phyloP scores from a whole-genome alignment of 1,139 yeast genomes.

The Yamadazyma sp. region DNA sequence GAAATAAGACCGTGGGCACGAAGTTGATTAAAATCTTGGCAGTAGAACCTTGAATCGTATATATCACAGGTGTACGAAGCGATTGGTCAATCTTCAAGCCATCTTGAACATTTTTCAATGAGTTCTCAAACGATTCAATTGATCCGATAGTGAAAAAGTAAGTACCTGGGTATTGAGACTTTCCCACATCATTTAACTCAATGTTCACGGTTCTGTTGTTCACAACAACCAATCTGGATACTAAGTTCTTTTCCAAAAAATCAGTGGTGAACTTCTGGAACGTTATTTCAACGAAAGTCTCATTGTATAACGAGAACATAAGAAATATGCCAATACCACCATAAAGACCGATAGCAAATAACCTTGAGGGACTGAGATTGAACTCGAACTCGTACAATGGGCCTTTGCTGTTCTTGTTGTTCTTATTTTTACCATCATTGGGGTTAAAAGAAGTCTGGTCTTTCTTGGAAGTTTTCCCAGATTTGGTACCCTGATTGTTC shows the following conservation, averaged over 20 bases:
- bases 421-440: slow-evolving; percentile 8
- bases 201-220: slow-evolving; percentile 40
- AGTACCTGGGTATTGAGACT: slow-evolving; percentile 23
- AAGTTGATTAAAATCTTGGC: slow-evolving; percentile 64
- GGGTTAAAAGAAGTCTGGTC: slow-evolving; percentile 5
- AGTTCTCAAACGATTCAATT: slow-evolving; percentile 85
- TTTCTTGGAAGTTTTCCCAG: slow-evolving; percentile 1
- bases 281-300: slow-evolving; percentile 33
- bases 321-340: slow-evolving; percentile 28
- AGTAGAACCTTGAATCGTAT: slow-evolving; percentile 65
- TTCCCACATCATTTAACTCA: slow-evolving; percentile 41
- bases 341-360: slow-evolving; percentile 32
- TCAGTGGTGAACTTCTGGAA: slow-evolving; percentile 47
- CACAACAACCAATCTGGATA: slow-evolving; percentile 35
- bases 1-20: slow-evolving; percentile 77
- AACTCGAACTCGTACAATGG: slow-evolving; percentile 24
- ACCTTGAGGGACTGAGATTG: slow-evolving; percentile 26
- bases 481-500: slow-evolving; percentile 4
- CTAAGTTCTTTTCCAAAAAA: slow-evolving; percentile 40
- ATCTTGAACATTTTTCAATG: slow-evolving; percentile 73
- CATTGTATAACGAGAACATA: slow-evolving; percentile 17
- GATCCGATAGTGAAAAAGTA: slow-evolving; percentile 80
- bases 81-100: slow-evolving; percentile 59
- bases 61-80: slow-evolving; percentile 82
- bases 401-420: slow-evolving; percentile 10